A percentile compares a stretch with the other conserved stretches of the same genome.
Evolutionary conservation across 2,329 filamentous ascomycete genomes (phyloP).

Genomic region (Alternaria rosae): DNA sequence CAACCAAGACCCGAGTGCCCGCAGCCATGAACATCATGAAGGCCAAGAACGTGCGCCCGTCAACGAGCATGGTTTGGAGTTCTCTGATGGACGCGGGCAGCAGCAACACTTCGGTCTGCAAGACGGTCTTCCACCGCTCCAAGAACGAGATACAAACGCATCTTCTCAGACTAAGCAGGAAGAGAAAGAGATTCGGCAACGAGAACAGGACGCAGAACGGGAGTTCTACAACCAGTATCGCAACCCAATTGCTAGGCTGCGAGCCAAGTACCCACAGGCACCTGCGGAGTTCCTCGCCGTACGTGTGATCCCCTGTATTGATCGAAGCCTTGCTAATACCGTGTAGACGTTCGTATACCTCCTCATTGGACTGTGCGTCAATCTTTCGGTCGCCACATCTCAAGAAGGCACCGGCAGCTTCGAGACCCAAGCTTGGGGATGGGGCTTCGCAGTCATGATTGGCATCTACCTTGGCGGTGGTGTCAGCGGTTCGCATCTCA

Average conservation of each 20-base stretch:
- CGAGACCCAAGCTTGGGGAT: constrained; percentile 49
- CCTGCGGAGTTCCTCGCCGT: constrained; percentile 63
- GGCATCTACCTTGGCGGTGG: constrained; percentile 57
- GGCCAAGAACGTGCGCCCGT: constrained; percentile 27
- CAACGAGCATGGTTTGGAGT: constrained; percentile 31
- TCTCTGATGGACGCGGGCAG: constrained; percentile 16
- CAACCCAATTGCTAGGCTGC: constrained; percentile 60
- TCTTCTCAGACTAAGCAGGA: constrained; percentile 46
- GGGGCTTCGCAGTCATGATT: constrained; percentile 64
- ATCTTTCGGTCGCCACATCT: constrained; percentile 58
- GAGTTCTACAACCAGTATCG: constrained; percentile 59
- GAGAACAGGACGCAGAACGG: constrained; percentile 56
- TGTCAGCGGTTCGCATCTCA: constrained; percentile 59
- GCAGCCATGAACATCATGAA: constrained; percentile 11
- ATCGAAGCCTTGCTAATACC: not conserved
- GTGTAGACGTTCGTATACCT: constrained; percentile 37
- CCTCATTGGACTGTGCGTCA: constrained; percentile 59
- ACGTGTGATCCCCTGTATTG: not conserved
- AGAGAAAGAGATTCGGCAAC: constrained; percentile 46
- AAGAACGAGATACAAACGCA: constrained; percentile 31
- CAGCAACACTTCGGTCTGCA: constrained; percentile 52
- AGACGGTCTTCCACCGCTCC: constrained; percentile 53
- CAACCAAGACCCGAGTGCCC: not conserved
- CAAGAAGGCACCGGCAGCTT: constrained; percentile 50
- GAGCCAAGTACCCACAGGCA: constrained; percentile 61